Evolutionary conservation across 805 yeast species (phyloP).

Genomic region (Grigorovia humatica): DNA sequence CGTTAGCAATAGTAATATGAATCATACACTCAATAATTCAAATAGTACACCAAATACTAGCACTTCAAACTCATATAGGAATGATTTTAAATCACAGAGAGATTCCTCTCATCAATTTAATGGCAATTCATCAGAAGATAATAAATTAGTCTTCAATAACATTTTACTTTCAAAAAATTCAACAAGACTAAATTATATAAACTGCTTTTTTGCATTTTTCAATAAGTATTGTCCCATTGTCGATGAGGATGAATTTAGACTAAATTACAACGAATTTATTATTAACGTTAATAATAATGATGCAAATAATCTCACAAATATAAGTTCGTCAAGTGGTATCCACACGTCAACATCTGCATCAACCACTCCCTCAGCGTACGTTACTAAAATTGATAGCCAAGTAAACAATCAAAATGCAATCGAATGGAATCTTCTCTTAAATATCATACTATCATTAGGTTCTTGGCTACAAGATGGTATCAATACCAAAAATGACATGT

Average conservation of each 20-base stretch:
- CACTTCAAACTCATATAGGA: neutral
- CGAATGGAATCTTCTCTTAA: slow-evolving; percentile 42
- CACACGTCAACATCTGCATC: neutral
- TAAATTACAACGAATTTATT: slow-evolving; percentile 15
- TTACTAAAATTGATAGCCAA: neutral
- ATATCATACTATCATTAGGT: slow-evolving; percentile 56
- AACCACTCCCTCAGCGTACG: neutral
- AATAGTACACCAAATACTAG: neutral
- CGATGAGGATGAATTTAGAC: slow-evolving; percentile 43
- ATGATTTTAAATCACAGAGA: neutral
- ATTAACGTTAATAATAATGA: slow-evolving; percentile 24
- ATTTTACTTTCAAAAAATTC: slow-evolving; percentile 2
- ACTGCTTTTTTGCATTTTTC: slow-evolving; percentile 6
- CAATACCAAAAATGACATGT: slow-evolving; percentile 37
- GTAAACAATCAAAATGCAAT: neutral
- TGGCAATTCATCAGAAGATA: neutral
- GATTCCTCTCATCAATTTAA: neutral
- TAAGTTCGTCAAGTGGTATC: neutral
- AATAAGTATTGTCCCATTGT: slow-evolving; percentile 43
- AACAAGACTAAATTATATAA: slow-evolving; percentile 28
- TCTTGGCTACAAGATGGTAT: slow-evolving; percentile 58
- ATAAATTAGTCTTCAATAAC: neutral
- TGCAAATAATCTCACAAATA: neutral
- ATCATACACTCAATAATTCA: neutral
- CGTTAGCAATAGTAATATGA: neutral